Conservation (phyloP, 805 yeast species). For the Suhomyces sp. region DNA sequence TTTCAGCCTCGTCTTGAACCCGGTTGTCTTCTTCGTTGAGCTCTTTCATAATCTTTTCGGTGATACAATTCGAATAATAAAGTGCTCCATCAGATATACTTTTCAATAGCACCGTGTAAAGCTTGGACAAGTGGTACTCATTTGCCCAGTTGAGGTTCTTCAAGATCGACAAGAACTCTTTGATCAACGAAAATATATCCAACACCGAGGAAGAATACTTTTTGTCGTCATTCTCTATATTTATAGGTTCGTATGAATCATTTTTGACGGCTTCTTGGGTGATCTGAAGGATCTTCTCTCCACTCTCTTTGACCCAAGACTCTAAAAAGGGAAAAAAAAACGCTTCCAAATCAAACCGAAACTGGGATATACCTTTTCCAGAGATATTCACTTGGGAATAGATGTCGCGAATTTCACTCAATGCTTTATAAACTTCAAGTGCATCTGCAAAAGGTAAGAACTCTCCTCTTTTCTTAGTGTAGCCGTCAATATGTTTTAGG, state of each 20-base stretch:
- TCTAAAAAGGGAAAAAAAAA: conserved; percentile 44
- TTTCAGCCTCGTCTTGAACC: conserved; percentile 1
- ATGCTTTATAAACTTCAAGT: conserved; percentile 50
- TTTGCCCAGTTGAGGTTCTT: conserved; percentile 64
- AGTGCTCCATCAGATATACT: conserved; percentile 61
- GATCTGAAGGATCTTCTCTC: conserved; percentile 44
- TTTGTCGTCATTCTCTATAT: conserved; percentile 37
- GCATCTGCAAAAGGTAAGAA: conserved; percentile 53
- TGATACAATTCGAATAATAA: conserved; percentile 43
- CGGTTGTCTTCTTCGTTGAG: conserved; percentile 33
- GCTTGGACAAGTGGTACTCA: conserved; percentile 56
- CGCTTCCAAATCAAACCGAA: conserved; percentile 55
- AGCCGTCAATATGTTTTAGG: conserved; percentile 47
- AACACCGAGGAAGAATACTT: conserved; percentile 59
- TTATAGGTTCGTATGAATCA: conserved; percentile 58
- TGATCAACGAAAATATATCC: conserved; percentile 64
- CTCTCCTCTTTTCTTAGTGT: conserved; percentile 29
- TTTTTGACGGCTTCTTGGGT: conserved; percentile 53
- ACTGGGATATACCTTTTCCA: conserved; percentile 21
- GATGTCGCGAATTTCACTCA: conserved; percentile 52
- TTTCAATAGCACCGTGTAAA: conserved; percentile 59
- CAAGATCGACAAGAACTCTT: conserved; percentile 56
- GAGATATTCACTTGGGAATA: conserved; percentile 46
- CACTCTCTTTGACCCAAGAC: conserved; percentile 44
- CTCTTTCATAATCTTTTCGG: conserved; percentile 41